Conservation (phyloP, 208 protist genomes). For the Leishmania turanica region DNA sequence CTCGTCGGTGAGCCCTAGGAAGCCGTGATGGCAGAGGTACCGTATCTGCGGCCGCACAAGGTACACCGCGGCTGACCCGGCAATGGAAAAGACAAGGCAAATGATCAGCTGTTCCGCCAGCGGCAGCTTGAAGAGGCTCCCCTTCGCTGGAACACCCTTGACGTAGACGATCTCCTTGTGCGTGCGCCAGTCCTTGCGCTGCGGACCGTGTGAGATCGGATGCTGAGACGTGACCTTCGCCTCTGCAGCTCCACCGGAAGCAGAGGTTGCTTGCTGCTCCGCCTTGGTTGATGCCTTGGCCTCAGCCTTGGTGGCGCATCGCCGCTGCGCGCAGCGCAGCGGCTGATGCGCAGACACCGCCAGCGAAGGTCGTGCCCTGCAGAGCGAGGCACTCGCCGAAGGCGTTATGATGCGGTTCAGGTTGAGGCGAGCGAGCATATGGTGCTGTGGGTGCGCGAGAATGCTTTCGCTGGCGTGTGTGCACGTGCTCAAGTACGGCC, state of each 20-base stretch:
- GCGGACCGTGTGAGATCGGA: slow-evolving; percentile 26
- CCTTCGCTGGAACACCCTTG: slow-evolving; percentile 79
- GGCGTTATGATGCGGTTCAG: not conserved
- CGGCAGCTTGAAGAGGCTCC: slow-evolving; percentile 78
- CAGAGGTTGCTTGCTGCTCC: slow-evolving; percentile 29
- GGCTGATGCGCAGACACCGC: not conserved
- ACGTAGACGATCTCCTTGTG: slow-evolving; percentile 81
- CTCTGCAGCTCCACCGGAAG: slow-evolving; percentile 20
- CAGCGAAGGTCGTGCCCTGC: not conserved
- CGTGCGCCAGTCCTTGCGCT: slow-evolving; percentile 82
- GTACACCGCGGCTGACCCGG: slow-evolving; percentile 65
- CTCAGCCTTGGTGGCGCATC: slow-evolving; percentile 34
- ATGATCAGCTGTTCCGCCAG: slow-evolving; percentile 79
- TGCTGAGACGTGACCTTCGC: slow-evolving; percentile 24
- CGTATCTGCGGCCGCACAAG: slow-evolving; percentile 78
- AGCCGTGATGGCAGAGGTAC: slow-evolving; percentile 70
- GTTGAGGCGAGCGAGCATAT: slow-evolving; percentile 8
- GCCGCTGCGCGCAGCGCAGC: slow-evolving; percentile 13
- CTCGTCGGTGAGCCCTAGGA: slow-evolving; percentile 76
- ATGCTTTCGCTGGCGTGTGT: not conserved
- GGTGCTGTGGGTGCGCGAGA: not conserved
- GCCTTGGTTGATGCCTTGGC: slow-evolving; percentile 28
- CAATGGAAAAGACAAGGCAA: slow-evolving; percentile 81
- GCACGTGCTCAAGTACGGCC: not conserved
- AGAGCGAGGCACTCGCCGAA: not conserved